Percentiles rank a stretch among this genome's conserved stretches.
phyloP scores from a whole-genome alignment of 148 eudicot species.

The Dianthus caryophyllus region DNA sequence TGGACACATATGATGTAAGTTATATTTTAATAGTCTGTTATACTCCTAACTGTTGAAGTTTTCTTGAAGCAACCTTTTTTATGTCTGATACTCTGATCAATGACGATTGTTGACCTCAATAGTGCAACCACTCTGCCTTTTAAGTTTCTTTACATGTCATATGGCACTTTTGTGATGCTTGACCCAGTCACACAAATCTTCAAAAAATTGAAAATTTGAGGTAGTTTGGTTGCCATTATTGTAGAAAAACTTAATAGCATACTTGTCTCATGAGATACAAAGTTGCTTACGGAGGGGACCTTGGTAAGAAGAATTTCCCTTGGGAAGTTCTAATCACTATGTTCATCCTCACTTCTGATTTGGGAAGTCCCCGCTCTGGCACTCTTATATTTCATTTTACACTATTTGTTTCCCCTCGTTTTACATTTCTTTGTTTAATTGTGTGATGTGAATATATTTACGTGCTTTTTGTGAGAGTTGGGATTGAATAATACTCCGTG shows the following conservation, averaged over 20 bases:
- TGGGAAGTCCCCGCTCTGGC: neutral
- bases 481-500: too few species aligned
- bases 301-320: neutral
- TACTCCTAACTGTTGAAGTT: neutral
- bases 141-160: conserved; percentile 1
- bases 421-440: neutral
- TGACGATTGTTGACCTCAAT: neutral
- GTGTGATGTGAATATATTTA: too few species aligned
- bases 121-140: neutral
- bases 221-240: conserved; percentile 5
- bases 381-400: neutral
- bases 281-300: neutral
- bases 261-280: neutral
- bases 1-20: conserved; percentile 99
- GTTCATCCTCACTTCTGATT: neutral
- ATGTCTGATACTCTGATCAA: conserved; percentile 4
- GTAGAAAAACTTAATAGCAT: neutral
- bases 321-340: neutral
- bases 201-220: neutral
- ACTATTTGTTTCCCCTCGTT: neutral
- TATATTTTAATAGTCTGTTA: conserved; percentile 1
- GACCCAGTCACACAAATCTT: neutral
- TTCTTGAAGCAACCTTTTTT: neutral
- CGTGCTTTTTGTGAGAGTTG: too few species aligned
- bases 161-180: neutral